Evolutionary conservation across 768 basidiomycete genomes (phyloP).

Genomic region (Boletus subparvulus): DNA sequence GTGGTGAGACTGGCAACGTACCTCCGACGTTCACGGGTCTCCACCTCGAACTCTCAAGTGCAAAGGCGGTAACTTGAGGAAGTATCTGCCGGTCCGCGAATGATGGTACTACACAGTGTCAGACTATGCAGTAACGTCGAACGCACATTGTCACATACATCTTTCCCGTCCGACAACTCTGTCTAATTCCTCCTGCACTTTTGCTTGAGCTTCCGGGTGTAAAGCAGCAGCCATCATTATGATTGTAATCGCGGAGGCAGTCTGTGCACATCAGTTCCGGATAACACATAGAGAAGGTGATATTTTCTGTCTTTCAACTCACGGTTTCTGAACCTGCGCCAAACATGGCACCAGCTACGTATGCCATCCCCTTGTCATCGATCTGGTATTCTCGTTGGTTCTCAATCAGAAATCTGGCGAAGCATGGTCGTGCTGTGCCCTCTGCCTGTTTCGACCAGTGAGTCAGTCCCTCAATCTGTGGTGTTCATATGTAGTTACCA

Average conservation of each 20-base stretch:
- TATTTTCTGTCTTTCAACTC: background rate
- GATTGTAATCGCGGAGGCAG: constrained; percentile 8
- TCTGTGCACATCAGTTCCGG: background rate
- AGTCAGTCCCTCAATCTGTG: background rate
- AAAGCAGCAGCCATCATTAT: constrained; percentile 9
- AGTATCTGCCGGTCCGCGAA: constrained; percentile 1
- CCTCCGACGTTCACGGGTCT: constrained; percentile 1
- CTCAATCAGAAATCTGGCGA: constrained; percentile 3
- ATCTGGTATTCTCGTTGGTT: background rate
- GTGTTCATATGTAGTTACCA: background rate
- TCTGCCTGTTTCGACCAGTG: background rate
- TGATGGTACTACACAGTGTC: constrained; percentile 1
- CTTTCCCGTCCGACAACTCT: constrained; percentile 4
- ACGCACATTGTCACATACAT: background rate
- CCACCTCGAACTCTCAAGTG: constrained; percentile 3
- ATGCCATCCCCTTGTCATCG: background rate
- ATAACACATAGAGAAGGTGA: background rate
- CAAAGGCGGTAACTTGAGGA: constrained; percentile 4
- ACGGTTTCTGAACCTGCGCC: constrained; percentile 13
- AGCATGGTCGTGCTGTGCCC: constrained; percentile 3
- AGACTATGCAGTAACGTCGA: background rate
- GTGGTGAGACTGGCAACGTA: background rate
- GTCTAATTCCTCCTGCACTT: constrained; percentile 7
- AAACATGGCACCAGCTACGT: constrained; percentile 9
- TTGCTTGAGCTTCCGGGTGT: constrained; percentile 3